Evolutionary conservation across 768 basidiomycete species (phyloP).

Genomic region (Boletus rex-veris): DNA sequence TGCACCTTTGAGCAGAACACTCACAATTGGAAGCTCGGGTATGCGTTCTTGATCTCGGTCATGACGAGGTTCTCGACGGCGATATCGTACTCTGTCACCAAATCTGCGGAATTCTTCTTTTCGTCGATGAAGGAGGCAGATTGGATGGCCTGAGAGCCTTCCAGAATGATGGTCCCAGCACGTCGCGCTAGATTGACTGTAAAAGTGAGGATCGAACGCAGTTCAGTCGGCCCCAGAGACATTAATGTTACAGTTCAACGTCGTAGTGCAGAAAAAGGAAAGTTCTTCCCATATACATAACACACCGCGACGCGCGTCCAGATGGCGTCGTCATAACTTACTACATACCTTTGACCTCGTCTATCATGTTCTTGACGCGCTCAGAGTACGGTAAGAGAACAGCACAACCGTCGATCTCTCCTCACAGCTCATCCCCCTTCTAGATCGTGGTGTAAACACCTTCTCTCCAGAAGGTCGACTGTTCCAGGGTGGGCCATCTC

Average conservation of each 20-base stretch:
- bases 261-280: slow-evolving; percentile 15
- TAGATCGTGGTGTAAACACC: slow-evolving; percentile 97
- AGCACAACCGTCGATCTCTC: background rate
- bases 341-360: slow-evolving; percentile 3
- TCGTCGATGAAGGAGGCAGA: slow-evolving; percentile 55
- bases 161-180: slow-evolving; percentile 70
- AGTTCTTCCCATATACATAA: slow-evolving; percentile 28
- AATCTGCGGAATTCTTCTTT: slow-evolving; percentile 92
- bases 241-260: background rate
- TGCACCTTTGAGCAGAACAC: slow-evolving; percentile 27
- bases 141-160: slow-evolving; percentile 73
- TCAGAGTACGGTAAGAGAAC: slow-evolving; percentile 78
- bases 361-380: slow-evolving; percentile 85
- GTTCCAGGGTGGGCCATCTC: slow-evolving; percentile 79
- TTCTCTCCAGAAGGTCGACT: slow-evolving; percentile 98
- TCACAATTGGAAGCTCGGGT: slow-evolving; percentile 80
- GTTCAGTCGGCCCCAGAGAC: slow-evolving; percentile 36
- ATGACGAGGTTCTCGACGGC: slow-evolving; percentile 84
- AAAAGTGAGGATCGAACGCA: slow-evolving; percentile 63
- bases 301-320: slow-evolving; percentile 32
- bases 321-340: slow-evolving; percentile 30
- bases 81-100: slow-evolving; percentile 94
- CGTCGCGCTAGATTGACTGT: slow-evolving; percentile 61
- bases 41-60: slow-evolving; percentile 55
- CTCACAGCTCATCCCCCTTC: background rate